Percentiles rank a stretch among this genome's conserved stretches.
Evolutionary conservation across 306 rosid genomes (phyloP).

Genomic region (Lathyrus aphaca): DNA sequence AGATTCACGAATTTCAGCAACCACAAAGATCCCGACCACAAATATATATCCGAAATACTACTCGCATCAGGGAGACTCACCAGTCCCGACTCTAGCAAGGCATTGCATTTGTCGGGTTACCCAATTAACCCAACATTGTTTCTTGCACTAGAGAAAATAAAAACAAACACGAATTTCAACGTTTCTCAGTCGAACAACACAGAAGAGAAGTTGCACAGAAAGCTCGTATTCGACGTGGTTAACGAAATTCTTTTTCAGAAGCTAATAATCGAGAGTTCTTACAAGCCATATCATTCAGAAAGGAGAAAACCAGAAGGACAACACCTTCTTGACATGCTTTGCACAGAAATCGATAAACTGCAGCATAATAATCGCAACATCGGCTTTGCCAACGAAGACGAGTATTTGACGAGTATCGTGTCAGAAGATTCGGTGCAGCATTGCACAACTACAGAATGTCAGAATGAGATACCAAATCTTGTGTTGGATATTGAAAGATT

Average conservation of each 20-base stretch:
- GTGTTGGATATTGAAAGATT: slow-evolving; percentile 87
- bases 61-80: slow-evolving; percentile 62
- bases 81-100: slow-evolving; percentile 47
- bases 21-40: slow-evolving; percentile 61
- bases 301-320: slow-evolving; percentile 53
- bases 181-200: slow-evolving; percentile 17
- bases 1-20: slow-evolving; percentile 44
- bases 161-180: slow-evolving; percentile 40
- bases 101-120: slow-evolving; percentile 49
- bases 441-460: slow-evolving; percentile 44
- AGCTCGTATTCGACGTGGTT: slow-evolving; percentile 72
- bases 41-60: slow-evolving; percentile 76
- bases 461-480: slow-evolving; percentile 55
- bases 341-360: slow-evolving; percentile 68
- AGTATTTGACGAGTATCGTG: slow-evolving; percentile 48
- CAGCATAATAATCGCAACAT: slow-evolving; percentile 44
- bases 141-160: slow-evolving; percentile 64
- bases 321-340: slow-evolving; percentile 58
- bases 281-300: slow-evolving; percentile 44
- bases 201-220: slow-evolving; percentile 57
- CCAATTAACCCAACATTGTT: slow-evolving; percentile 62
- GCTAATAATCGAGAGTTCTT: slow-evolving; percentile 48
- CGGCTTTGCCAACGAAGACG: slow-evolving; percentile 49
- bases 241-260: slow-evolving; percentile 65
- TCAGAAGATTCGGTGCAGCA: slow-evolving; percentile 54